A percentile compares a stretch with the other conserved stretches of the same genome.
These are phyloP conservation scores for Fusarium nurragi DNA, from an alignment of 2,329 filamentous ascomycete genomes.

Conservation along the genomic window DNA sequence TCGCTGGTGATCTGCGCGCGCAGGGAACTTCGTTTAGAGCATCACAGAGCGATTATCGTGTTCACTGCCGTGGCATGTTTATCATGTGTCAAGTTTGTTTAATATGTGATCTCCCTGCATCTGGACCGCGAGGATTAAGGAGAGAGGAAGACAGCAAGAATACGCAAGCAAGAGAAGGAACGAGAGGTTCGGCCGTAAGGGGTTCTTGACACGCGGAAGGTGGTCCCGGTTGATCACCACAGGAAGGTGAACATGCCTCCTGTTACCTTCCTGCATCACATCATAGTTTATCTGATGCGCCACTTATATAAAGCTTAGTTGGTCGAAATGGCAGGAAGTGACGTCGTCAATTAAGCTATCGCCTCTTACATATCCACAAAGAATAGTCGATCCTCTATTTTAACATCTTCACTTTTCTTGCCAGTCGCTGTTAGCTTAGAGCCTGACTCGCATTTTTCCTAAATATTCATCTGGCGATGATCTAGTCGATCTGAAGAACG, in stretches of 20 bases:
- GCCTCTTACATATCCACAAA: background rate
- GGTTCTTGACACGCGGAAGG: background rate
- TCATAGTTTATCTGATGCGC: background rate
- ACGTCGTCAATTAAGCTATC: slow-evolving; percentile 9
- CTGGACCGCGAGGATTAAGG: slow-evolving; percentile 14
- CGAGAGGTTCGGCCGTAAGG: background rate
- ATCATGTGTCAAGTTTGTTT: background rate
- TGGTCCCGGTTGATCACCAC: background rate
- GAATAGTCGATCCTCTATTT: slow-evolving; percentile 1
- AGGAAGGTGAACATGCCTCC: slow-evolving; percentile 5
- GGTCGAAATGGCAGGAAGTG: slow-evolving; percentile 4
- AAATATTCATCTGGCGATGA: background rate
- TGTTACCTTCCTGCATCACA: background rate
- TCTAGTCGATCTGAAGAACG: slow-evolving; percentile 9
- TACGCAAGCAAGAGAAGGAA: background rate
- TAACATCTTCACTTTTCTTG: background rate
- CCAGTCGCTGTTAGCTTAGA: background rate
- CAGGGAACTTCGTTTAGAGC: background rate
- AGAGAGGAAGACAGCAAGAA: background rate
- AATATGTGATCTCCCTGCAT: slow-evolving; percentile 1
- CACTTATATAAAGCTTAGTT: background rate
- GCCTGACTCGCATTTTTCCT: slow-evolving; percentile 20
- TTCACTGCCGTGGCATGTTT: background rate
- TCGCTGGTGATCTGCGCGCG: background rate
- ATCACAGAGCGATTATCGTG: background rate